Base-by-base conservation (phyloP, 1,284 basidiomycete genomes). In the Athelia sp. region DNA sequence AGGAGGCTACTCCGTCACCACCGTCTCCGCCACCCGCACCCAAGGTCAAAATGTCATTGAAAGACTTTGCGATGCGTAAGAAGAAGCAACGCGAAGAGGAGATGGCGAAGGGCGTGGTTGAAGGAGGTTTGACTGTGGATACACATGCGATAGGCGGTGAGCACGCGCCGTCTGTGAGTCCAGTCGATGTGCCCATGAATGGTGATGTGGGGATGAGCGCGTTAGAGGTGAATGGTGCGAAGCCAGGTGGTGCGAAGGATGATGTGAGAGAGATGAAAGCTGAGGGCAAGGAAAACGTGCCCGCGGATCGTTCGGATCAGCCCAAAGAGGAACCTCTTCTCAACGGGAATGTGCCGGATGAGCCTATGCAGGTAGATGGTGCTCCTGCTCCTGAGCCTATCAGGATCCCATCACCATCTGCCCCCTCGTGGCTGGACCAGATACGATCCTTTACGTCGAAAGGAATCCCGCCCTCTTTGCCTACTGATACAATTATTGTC, bases 21-120 rank as follows among this genome's bases (percentile, higher is more conserved):
- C 49, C 58, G 14, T 50, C 58, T 4, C 52, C 56, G 6, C 61
- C 63, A 13, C 61, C 59, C 6, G 57, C 58, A 3, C 61, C 68
- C 10, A 78, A 78, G 49, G 74, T 79, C 14, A 78, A 77, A 54
- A 62, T 78, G 58, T 74, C 76, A 0, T 55, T 78, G 23, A 70
- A 70, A 45, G 77, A 79, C 48, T 79, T 77, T 51, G 72, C 67
- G 18, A 47, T 73, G 17, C 58, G 76, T 49, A 78, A 69, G 65
- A 71, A 71, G 63, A 71, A 69, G 55, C 64, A 67, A 51, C 62
- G 68, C 42, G 71, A 76, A 49, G 71, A 71, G 49, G 67, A 68
- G 47, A 59, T 58, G 54, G 62, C 61, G 32, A 65, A 62, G 54
- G 26, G 26, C 26, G 26, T 29, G 26, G 26, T 29, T 6, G 26